A percentile compares a stretch with the other conserved stretches of the same genome.
These are phyloP conservation scores for Psilocybe mexicana DNA, from an alignment of 1,284 basidiomycete genomes.

Conservation along the genomic window DNA sequence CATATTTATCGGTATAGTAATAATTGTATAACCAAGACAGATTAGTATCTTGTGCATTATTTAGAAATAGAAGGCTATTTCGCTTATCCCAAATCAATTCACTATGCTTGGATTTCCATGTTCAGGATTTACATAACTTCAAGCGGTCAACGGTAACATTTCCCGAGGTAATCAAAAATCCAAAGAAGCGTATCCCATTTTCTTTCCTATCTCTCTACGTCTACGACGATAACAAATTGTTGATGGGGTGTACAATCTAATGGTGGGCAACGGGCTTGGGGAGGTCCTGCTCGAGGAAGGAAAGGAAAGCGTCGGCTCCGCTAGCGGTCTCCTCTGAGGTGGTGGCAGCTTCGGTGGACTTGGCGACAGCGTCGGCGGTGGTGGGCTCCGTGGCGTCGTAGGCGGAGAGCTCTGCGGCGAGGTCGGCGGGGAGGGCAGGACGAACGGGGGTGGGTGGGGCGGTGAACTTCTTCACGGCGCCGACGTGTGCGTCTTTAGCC, in stretches of 20 bases:
- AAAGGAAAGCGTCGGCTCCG: slow-evolving; percentile 45
- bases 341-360: slow-evolving; percentile 20
- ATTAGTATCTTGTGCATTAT: background rate
- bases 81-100: background rate
- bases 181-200: background rate
- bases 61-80: background rate
- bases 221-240: slow-evolving; percentile 1
- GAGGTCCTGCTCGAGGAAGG: slow-evolving; percentile 47
- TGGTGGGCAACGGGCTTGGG: slow-evolving; percentile 45
- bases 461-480: slow-evolving; percentile 74
- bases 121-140: too few relatives aligned
- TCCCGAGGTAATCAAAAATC: background rate
- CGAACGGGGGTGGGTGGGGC: slow-evolving; percentile 68
- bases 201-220: slow-evolving; percentile 1
- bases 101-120: too few relatives aligned
- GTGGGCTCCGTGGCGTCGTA: slow-evolving; percentile 80
- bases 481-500: slow-evolving; percentile 85
- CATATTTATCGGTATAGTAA: background rate
- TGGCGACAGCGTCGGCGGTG: slow-evolving; percentile 36
- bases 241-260: slow-evolving; percentile 28
- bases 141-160: background rate
- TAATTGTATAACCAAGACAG: background rate
- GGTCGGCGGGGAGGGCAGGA: slow-evolving; percentile 74
- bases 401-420: slow-evolving; percentile 79
- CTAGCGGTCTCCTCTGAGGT: slow-evolving; percentile 27